Evolutionary conservation across 2,329 filamentous ascomycete genomes (phyloP), one percentile per base, ranked within the genome.

Genomic region (Cladosporium velox): DNA sequence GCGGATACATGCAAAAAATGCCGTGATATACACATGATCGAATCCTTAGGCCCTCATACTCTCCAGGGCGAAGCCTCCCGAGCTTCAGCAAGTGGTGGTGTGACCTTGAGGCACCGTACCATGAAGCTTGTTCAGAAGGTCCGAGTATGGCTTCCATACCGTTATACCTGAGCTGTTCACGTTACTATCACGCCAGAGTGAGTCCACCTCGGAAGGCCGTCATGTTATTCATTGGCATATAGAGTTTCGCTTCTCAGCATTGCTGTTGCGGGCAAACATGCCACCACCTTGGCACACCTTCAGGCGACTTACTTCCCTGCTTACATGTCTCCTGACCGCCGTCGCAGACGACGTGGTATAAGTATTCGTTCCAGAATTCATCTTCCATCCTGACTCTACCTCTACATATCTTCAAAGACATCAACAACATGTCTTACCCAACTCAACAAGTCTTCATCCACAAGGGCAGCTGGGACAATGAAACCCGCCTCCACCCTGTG

Each of bases 371-470:
- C n/a, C 41, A 47, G 8, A 47, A 2, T 12, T 6, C 8, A 21
- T 4, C n/a, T 21, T 5, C 12, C 7, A 5, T 6, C n/a, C 10
- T 21, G 28, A 30, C 2, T 30, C 3, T 21, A 3, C 4, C 41
- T 47, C 8, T 21, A 4, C n/a, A 1, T 18, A 47, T 54, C 24
- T 54, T 26, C 49, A 4, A 24, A 21, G 34, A 3, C 26, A 21
- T 11, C 41, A 62, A 26, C 61, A 59, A 62, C 11, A 71, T 77
- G 72, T 68, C 72, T 52, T 70, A 65, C 64, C 65, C 68, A 58
- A 73, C 71, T 51, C 64, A 66, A 30, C 66, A 67, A 54, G 67
- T 66, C 59, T 74, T 71, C 61, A 62, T 74, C 64, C 63, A 68
- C 58, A 49, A 65, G 10, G 71, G 69, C 24, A 55, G 30, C 49